Evolutionary conservation across 2,329 filamentous ascomycete species (phyloP).

Genomic region (Fusarium devonianum): DNA sequence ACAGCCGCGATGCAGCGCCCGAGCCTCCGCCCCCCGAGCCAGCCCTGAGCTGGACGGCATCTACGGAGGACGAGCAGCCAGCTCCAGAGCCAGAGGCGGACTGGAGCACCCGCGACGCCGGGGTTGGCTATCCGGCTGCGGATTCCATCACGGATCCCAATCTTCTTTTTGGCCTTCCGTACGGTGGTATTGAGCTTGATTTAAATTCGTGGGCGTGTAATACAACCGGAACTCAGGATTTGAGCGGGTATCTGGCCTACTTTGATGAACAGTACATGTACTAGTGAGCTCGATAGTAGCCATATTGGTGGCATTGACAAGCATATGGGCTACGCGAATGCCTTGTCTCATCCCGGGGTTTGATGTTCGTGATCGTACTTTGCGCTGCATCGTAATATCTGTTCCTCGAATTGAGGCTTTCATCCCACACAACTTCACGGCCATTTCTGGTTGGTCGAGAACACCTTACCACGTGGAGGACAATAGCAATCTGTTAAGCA

Average conservation of each 20-base stretch:
- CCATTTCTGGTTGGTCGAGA: neutral
- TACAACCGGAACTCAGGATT: conserved; percentile 20
- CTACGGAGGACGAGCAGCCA: conserved; percentile 34
- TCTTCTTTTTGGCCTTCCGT: conserved; percentile 35
- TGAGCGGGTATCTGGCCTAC: conserved; percentile 22
- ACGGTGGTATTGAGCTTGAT: conserved; percentile 29
- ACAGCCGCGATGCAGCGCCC: conserved; percentile 46
- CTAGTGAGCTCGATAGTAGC: no score
- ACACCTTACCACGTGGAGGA: neutral
- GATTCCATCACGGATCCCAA: conserved; percentile 30
- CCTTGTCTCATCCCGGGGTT: no score
- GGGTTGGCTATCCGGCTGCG: neutral
- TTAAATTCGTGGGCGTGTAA: conserved; percentile 34
- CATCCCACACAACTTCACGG: no score
- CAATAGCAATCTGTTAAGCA: no score
- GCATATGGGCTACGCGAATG: no score
- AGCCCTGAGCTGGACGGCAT: conserved; percentile 31
- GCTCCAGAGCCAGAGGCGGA: conserved; percentile 19
- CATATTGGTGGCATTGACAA: no score
- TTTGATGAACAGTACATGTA: conserved; percentile 42
- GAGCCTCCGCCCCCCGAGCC: conserved; percentile 30
- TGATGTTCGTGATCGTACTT: no score
- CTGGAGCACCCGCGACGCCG: conserved; percentile 17
- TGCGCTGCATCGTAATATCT: no score
- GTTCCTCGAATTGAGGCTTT: no score